Conservation (phyloP, 106 monocot genomes). For the Dioscorea alata region DNA sequence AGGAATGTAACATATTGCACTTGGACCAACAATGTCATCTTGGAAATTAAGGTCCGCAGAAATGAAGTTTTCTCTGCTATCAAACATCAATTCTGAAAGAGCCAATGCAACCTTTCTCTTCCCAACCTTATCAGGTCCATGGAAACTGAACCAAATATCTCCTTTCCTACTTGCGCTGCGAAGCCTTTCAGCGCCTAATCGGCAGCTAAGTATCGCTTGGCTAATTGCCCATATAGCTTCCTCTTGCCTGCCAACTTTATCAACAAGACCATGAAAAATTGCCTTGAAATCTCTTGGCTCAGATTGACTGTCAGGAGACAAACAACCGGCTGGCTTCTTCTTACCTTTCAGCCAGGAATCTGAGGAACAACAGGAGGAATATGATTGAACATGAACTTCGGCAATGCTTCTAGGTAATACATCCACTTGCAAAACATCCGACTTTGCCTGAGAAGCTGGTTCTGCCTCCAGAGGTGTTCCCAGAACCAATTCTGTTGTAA, state of each 20-base stretch:
- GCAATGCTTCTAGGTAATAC: slow-evolving; percentile 10
- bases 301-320: slow-evolving; percentile 2
- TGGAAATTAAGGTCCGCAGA: slow-evolving; percentile 50
- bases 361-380: not conserved
- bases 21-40: slow-evolving; percentile 7
- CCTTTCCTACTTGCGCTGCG: slow-evolving; percentile 30
- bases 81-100: slow-evolving; percentile 69
- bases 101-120: slow-evolving; percentile 60
- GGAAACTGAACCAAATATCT: slow-evolving; percentile 71
- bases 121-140: slow-evolving; percentile 61
- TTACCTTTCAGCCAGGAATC: slow-evolving; percentile 1
- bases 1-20: slow-evolving; percentile 19
- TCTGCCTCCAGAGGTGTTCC: slow-evolving; percentile 29
- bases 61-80: slow-evolving; percentile 50
- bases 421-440: slow-evolving; percentile 6
- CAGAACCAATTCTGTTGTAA: slow-evolving; percentile 76
- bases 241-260: slow-evolving; percentile 72
- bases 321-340: slow-evolving; percentile 6
- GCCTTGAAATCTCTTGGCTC: slow-evolving; percentile 52
- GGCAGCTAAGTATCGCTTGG: slow-evolving; percentile 32
- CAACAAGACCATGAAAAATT: slow-evolving; percentile 39
- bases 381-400: slow-evolving; percentile 6
- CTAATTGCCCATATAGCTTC: slow-evolving; percentile 61
- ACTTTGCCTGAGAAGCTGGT: not conserved
- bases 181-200: slow-evolving; percentile 28